Conservation (phyloP, 352 stramenopile genomes). For the Pythium phragmitis region DNA sequence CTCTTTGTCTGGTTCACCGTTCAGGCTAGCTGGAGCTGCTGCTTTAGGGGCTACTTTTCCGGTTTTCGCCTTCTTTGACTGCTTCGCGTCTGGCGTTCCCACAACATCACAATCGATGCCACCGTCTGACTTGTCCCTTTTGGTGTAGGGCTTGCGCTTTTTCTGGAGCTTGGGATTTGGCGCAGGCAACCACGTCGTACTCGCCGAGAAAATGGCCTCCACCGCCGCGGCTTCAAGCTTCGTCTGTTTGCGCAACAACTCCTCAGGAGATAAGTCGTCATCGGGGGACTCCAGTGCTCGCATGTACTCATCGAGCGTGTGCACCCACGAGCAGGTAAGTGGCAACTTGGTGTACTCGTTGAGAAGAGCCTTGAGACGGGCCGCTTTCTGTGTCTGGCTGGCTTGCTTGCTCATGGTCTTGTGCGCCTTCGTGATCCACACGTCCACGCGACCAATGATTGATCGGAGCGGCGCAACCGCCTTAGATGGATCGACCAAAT, state of each 20-base stretch:
- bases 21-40: neutral
- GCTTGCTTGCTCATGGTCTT: conserved; percentile 71
- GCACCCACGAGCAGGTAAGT: conserved; percentile 55
- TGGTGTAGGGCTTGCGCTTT: conserved; percentile 68
- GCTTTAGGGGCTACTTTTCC: conserved; percentile 30
- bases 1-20: conserved; percentile 18
- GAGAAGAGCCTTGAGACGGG: conserved; percentile 66
- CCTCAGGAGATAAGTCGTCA: conserved; percentile 33
- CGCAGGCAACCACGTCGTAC: conserved; percentile 20
- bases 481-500: conserved; percentile 65
- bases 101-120: conserved; percentile 2
- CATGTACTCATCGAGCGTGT: conserved; percentile 33
- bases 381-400: conserved; percentile 56
- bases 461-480: conserved; percentile 56
- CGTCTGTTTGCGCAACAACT: conserved; percentile 32
- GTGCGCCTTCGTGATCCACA: conserved; percentile 78
- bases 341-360: conserved; percentile 90
- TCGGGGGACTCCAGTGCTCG: conserved; percentile 21
- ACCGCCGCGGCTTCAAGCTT: conserved; percentile 31
- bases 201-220: conserved; percentile 29
- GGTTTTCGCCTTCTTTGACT: conserved; percentile 43
- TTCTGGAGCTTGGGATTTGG: conserved; percentile 41
- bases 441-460: conserved; percentile 74
- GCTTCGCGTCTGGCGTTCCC: conserved; percentile 17
- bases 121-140: conserved; percentile 50